Conservation (phyloP, 2,329 filamentous ascomycete species). For the Westerdykella aurantiaca region DNA sequence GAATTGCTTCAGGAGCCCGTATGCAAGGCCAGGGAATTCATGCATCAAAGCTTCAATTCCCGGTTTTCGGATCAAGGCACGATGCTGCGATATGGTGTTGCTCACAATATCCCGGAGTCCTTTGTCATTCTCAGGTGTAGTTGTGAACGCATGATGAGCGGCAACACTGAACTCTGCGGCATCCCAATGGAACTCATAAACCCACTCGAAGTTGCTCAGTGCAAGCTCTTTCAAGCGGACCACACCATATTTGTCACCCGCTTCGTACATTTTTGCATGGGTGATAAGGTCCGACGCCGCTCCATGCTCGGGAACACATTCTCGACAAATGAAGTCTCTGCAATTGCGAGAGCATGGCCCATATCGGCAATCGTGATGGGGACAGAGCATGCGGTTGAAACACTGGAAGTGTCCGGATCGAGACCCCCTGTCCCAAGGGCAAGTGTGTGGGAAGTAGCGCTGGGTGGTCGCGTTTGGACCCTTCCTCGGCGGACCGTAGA, state of each 20-base stretch:
- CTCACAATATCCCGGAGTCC: conserved; percentile 24
- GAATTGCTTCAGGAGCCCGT: conserved; percentile 1
- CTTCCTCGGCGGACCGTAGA: conserved; percentile 10
- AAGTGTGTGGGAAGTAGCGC: too few species aligned
- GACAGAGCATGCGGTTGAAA: background rate
- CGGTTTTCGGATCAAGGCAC: conserved; percentile 6
- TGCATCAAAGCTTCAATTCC: conserved; percentile 5
- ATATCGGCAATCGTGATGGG: conserved; percentile 2
- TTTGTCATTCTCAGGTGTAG: conserved; percentile 20
- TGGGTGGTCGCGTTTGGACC: background rate
- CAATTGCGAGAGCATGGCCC: background rate
- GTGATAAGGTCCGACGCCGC: background rate
- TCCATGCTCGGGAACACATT: too few species aligned
- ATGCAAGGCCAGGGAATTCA: conserved; percentile 3
- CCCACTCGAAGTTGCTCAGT: conserved; percentile 6
- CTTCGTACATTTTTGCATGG: conserved; percentile 10
- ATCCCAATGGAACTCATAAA: conserved; percentile 9
- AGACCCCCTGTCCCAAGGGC: too few species aligned
- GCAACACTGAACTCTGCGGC: conserved; percentile 17
- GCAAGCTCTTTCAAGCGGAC: conserved; percentile 7
- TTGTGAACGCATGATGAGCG: conserved; percentile 18
- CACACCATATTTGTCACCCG: conserved; percentile 13
- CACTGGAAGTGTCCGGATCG: too few species aligned
- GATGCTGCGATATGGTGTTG: conserved; percentile 19
- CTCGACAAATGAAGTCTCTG: background rate